Evolutionary conservation across 768 basidiomycete genomes (phyloP).

Genomic region (Coprinopsis sp.): DNA sequence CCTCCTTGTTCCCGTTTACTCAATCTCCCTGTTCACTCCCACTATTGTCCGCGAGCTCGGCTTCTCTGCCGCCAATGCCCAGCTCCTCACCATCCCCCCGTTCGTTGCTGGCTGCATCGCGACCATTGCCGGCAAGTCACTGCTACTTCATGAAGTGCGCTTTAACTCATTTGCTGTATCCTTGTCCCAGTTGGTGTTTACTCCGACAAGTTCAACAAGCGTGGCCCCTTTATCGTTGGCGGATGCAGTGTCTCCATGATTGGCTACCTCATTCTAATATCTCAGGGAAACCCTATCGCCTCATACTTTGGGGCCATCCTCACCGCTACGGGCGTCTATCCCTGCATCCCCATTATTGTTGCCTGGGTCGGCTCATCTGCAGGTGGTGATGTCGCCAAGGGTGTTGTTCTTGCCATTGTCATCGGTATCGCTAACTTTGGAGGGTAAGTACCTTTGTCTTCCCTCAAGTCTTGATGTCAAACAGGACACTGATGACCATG

Average conservation of each 20-base stretch:
- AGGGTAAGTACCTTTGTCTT: conserved; percentile 23
- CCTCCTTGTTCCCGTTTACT: conserved; percentile 40
- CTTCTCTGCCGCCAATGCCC: conserved; percentile 45
- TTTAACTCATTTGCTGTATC: neutral
- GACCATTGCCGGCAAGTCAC: conserved; percentile 29
- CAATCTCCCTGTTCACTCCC: conserved; percentile 44
- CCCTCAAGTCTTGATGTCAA: too few species aligned
- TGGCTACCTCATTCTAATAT: conserved; percentile 48
- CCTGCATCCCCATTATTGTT: conserved; percentile 41
- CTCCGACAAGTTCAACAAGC: conserved; percentile 35
- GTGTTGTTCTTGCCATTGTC: conserved; percentile 46
- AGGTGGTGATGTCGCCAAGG: conserved; percentile 46
- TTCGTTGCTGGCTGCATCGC: conserved; percentile 42
- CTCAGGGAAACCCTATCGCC: conserved; percentile 25
- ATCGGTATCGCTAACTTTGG: conserved; percentile 54
- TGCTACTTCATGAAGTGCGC: neutral
- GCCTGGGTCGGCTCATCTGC: conserved; percentile 55
- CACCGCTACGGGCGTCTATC: conserved; percentile 50
- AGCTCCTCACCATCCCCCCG: conserved; percentile 46
- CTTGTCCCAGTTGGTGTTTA: conserved; percentile 26
- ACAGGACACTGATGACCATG: too few species aligned
- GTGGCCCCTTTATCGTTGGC: conserved; percentile 47
- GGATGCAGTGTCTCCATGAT: conserved; percentile 39
- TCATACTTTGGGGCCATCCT: conserved; percentile 47
- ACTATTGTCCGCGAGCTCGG: conserved; percentile 47